Percentiles rank a stretch among this genome's conserved stretches.
Conservation (phyloP, 441 rosid genomes). For the Jatropha multifida region DNA sequence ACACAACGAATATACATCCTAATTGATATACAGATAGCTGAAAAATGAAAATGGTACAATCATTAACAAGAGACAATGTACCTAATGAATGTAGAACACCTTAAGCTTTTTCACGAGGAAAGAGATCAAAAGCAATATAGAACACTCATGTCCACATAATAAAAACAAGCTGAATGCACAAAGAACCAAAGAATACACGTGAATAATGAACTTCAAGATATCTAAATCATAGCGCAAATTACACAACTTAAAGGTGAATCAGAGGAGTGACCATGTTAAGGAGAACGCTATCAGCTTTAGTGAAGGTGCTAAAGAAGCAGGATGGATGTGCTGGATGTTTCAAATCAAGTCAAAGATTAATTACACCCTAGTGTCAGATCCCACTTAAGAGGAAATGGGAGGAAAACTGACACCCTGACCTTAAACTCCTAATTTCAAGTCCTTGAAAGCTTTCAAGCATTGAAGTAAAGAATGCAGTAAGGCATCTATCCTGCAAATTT, state of each 20-base stretch:
- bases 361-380: neutral
- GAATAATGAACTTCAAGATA: neutral
- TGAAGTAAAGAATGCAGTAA: neutral
- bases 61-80: neutral
- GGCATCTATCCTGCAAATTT: neutral
- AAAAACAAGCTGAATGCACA: neutral
- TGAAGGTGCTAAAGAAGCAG: neutral
- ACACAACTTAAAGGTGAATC: neutral
- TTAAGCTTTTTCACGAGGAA: too few relatives aligned
- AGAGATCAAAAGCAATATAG: too few relatives aligned
- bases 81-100: neutral
- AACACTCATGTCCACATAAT: neutral
- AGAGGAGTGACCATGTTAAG: neutral
- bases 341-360: neutral
- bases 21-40: neutral
- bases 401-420: neutral
- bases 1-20: neutral
- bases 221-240: neutral
- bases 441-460: too few relatives aligned
- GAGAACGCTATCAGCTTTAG: conserved; percentile 10
- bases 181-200: neutral
- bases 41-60: neutral
- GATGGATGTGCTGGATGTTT: neutral
- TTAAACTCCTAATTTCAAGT: neutral
- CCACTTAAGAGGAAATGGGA: neutral